phyloP scores from a whole-genome alignment of 2,329 filamentous ascomycete species.

The Pyrenophora teres region DNA sequence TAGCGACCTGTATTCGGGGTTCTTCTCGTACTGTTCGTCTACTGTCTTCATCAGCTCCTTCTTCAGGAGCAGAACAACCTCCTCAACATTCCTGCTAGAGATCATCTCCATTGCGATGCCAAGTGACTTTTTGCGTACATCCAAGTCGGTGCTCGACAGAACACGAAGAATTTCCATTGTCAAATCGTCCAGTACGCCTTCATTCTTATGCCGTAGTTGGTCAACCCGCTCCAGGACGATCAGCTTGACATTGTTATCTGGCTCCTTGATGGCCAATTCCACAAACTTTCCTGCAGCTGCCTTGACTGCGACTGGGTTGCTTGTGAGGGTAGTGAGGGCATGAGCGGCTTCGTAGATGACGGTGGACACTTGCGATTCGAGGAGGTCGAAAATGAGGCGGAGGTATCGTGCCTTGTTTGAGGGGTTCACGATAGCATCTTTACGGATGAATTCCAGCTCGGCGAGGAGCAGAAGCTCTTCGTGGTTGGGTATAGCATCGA shows the following conservation, averaged over 20 bases:
- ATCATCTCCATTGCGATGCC: constrained; percentile 95
- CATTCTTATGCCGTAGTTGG: constrained; percentile 82
- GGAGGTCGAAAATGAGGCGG: constrained; percentile 91
- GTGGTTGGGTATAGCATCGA: constrained; percentile 91
- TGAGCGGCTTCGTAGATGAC: constrained; percentile 98
- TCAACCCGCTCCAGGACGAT: constrained; percentile 96
- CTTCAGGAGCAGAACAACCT: constrained; percentile 93
- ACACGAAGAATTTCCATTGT: constrained; percentile 97
- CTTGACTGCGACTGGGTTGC: constrained; percentile 96
- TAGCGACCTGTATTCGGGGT: constrained; percentile 67
- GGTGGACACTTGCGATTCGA: constrained; percentile 90
- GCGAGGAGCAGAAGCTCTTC: constrained; percentile 92
- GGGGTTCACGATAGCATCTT: constrained; percentile 91
- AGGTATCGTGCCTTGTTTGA: constrained; percentile 96
- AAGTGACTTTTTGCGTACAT: constrained; percentile 90
- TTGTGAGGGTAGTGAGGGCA: constrained; percentile 89
- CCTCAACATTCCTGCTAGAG: constrained; percentile 97
- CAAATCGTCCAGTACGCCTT: constrained; percentile 88
- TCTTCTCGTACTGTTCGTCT: constrained; percentile 96
- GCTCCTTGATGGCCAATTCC: constrained; percentile 94
- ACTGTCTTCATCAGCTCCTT: constrained; percentile 98
- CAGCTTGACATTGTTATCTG: constrained; percentile 98
- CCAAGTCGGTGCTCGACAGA: constrained; percentile 91
- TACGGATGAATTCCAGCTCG: constrained; percentile 95
- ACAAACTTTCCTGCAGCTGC: constrained; percentile 95